A percentile compares a stretch with the other conserved stretches of the same genome.
phyloP scores from a whole-genome alignment of 2,329 filamentous ascomycete genomes.

The Colletotrichum camelliae region DNA sequence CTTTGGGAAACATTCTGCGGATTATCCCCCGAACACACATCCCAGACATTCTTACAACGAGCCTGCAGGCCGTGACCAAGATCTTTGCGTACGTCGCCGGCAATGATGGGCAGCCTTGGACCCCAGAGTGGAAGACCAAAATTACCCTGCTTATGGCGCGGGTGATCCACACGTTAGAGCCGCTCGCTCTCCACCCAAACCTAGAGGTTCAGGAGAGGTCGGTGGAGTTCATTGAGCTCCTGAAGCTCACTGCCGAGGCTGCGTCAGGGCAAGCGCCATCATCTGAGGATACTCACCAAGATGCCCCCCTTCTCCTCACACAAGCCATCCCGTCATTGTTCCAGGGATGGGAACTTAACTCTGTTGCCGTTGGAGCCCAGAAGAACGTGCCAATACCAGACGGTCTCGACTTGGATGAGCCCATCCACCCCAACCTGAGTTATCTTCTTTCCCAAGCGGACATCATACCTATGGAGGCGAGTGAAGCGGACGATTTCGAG shows the following conservation, averaged over 20 bases:
- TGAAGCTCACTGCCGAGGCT: conserved; percentile 87
- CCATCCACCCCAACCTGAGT: conserved; percentile 79
- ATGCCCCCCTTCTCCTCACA: conserved; percentile 83
- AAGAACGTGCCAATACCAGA: conserved; percentile 82
- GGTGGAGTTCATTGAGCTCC: conserved; percentile 88
- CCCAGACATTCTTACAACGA: conserved; percentile 75
- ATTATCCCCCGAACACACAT: conserved; percentile 61
- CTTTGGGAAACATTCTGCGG: conserved; percentile 77
- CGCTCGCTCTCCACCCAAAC: conserved; percentile 79
- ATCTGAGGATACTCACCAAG: conserved; percentile 58
- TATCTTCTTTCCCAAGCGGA: conserved; percentile 68
- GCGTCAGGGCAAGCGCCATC: conserved; percentile 68
- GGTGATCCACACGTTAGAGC: conserved; percentile 82
- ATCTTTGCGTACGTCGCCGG: conserved; percentile 77
- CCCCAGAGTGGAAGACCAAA: conserved; percentile 73
- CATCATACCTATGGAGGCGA: conserved; percentile 49
- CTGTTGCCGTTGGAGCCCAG: conserved; percentile 83
- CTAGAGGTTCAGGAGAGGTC: conserved; percentile 95
- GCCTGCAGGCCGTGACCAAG: conserved; percentile 85
- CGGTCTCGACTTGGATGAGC: conserved; percentile 78
- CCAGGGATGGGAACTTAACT: conserved; percentile 86
- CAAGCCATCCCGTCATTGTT: conserved; percentile 92
- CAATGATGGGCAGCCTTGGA: conserved; percentile 71
- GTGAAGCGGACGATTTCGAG: conserved; percentile 71
- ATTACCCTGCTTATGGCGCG: conserved; percentile 80